phyloP scores from a whole-genome alignment of 805 yeast species.

The Komagataella ulmi region DNA sequence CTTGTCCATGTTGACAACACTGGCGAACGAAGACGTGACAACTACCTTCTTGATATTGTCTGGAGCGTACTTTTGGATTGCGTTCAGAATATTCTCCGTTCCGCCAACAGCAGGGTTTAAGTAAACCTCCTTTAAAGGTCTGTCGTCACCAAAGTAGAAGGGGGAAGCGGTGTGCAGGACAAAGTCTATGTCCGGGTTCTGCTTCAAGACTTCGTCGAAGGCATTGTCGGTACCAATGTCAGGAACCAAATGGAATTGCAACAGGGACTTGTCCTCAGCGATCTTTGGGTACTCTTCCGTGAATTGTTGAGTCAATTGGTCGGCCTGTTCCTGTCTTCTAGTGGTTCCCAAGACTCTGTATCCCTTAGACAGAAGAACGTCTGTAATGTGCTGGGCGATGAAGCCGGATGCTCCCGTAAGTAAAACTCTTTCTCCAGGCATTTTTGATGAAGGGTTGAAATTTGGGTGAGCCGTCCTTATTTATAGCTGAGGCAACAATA shows the following conservation, averaged over 20 bases:
- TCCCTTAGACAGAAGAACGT: constrained; percentile 22
- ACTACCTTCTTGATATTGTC: constrained; percentile 31
- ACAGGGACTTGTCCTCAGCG: constrained; percentile 9
- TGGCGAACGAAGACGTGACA: constrained; percentile 40
- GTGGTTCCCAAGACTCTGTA: constrained; percentile 40
- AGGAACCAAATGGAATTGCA: constrained; percentile 18
- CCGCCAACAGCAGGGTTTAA: constrained; percentile 46
- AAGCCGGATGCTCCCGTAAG: constrained; percentile 42
- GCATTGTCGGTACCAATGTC: constrained; percentile 22
- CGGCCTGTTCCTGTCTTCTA: constrained; percentile 31
- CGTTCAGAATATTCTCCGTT: constrained; percentile 31
- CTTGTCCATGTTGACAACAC: constrained; percentile 18
- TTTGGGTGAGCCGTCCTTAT: not conserved
- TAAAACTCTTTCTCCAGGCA: not conserved
- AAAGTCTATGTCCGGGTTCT: constrained; percentile 24
- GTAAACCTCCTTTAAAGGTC: constrained; percentile 33
- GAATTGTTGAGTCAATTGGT: constrained; percentile 18
- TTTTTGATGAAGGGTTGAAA: not conserved
- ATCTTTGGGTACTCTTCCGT: constrained; percentile 8
- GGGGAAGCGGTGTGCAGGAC: constrained; percentile 45
- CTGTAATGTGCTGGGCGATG: constrained; percentile 35
- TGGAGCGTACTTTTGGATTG: constrained; percentile 29
- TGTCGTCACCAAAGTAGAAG: constrained; percentile 21
- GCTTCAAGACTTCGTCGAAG: constrained; percentile 30
- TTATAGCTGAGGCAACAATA: not conserved